Evolutionary conservation across 495 filamentous ascomycete genomes (phyloP), one percentile per base, ranked within the genome.

Genomic region (Podospora pseudocomata): DNA sequence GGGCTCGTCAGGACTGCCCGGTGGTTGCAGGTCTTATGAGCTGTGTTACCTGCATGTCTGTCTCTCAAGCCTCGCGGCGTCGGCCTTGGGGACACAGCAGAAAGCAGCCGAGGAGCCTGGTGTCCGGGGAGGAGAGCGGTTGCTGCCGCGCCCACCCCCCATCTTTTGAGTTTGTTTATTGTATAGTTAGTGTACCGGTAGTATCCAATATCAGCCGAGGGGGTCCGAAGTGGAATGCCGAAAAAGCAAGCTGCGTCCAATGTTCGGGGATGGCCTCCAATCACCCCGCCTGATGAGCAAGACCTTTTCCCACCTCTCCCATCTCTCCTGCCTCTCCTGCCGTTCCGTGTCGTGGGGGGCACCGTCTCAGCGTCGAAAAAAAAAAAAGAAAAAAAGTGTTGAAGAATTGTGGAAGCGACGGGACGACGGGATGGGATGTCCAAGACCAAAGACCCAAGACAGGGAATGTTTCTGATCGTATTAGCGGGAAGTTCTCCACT

Each of bases 71-170:
- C 61, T 63, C 20, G 61, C 34, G 28, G 16, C 27, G 30, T 39
- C 7, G 32, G 30, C 61, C 27, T 63, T 63, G 61, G 61, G 61
- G n/a, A 20, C 30, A 62, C 61, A 63, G 16, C 27, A 63, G n/a
- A 30, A 18, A 19, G n/a, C 61, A 44, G 30, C n/a, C 27, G 30
- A 32, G 34, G 39, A 49, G 39, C 39, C 13, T 49, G 34, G 16
- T 32, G 61, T 32, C 61, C 27, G 61, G 61, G 30, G 30, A 63
- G 18, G 0, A 7, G 4, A 16, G 32, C 32, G 32, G 61, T 63
- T 39, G 61, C 61, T 63, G 61, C 61, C 61, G 61, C 61, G 27
- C 34, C 61, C 61, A 28, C 61, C 61, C 32, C 61, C 20, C 55
- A 57, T 63, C 5, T 13, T 26, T 11, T 13, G n/a, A n/a, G 5